phyloP scores from a whole-genome alignment of 352 stramenopile genomes.

The Blastocystis sp. region DNA sequence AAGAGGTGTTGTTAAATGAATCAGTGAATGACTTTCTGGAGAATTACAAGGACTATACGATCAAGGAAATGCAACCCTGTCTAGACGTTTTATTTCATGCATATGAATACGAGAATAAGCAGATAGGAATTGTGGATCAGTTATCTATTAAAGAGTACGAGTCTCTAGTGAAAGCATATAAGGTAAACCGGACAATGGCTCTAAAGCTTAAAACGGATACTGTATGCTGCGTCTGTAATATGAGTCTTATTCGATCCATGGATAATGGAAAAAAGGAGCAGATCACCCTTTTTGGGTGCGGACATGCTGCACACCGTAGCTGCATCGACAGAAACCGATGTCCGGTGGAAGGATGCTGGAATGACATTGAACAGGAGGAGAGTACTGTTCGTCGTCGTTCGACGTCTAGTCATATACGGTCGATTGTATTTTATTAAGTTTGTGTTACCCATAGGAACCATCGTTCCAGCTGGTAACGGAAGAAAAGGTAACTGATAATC shows the following conservation, averaged over 20 bases:
- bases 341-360: slow-evolving; percentile 20
- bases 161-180: background rate
- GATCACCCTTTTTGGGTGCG: slow-evolving; percentile 21
- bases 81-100: slow-evolving; percentile 9
- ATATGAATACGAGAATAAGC: slow-evolving; percentile 27
- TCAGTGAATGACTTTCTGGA: slow-evolving; percentile 19
- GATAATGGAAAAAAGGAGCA: slow-evolving; percentile 39
- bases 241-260: slow-evolving; percentile 10
- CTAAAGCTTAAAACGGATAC: background rate
- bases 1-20: background rate
- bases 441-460: background rate
- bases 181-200: slow-evolving; percentile 16
- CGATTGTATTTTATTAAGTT: background rate
- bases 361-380: background rate
- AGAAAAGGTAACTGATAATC: background rate
- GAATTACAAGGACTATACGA: slow-evolving; percentile 16
- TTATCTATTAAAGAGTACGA: slow-evolving; percentile 15
- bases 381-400: background rate
- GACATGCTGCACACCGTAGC: background rate
- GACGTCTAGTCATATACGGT: background rate
- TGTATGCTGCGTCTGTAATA: background rate
- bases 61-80: slow-evolving; percentile 17
- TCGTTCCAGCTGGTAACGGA: background rate
- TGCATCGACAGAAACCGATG: slow-evolving; percentile 1
- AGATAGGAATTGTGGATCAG: slow-evolving; percentile 2